A percentile compares a stretch with the other conserved stretches of the same genome.
phyloP scores from a whole-genome alignment of 2,329 filamentous ascomycete genomes.

The Mycocentrospora acerina region DNA sequence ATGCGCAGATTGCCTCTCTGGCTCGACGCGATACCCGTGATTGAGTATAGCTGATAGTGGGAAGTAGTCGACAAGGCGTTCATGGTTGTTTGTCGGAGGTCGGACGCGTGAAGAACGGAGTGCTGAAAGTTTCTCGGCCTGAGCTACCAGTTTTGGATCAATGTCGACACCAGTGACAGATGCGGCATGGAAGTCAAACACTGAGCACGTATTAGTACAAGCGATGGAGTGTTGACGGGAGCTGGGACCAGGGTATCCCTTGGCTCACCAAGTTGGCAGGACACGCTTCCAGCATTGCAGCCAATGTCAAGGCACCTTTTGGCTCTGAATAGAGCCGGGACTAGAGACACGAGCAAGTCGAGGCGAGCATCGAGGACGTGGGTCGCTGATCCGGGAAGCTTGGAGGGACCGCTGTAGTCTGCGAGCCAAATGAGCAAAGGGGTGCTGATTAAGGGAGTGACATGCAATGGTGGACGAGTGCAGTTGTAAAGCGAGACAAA shows the following conservation, averaged over 20 bases:
- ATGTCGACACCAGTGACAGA: conserved; percentile 44
- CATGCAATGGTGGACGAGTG: conserved; percentile 17
- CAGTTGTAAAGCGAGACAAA: conserved; percentile 11
- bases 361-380: conserved; percentile 44
- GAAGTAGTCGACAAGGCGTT: conserved; percentile 34
- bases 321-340: conserved; percentile 37
- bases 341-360: conserved; percentile 30
- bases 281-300: conserved; percentile 43
- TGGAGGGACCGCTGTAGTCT: conserved; percentile 43
- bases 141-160: conserved; percentile 38
- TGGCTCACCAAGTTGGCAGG: conserved; percentile 42
- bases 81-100: conserved; percentile 18
- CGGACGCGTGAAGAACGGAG: conserved; percentile 39
- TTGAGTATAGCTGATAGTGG: conserved; percentile 39
- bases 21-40: conserved; percentile 35
- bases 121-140: conserved; percentile 39
- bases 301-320: conserved; percentile 43
- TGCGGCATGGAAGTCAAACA: conserved; percentile 39
- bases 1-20: conserved; percentile 15
- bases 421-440: conserved; percentile 9
- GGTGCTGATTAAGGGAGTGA: background rate
- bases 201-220: conserved; percentile 37
- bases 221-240: conserved; percentile 27
- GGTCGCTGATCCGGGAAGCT: conserved; percentile 35
- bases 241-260: conserved; percentile 20